Percentiles rank a stretch among this genome's conserved stretches.
These are phyloP conservation scores for Orbilia ellipsospora DNA, from an alignment of 2,329 filamentous ascomycete genomes.

Conservation along the genomic window DNA sequence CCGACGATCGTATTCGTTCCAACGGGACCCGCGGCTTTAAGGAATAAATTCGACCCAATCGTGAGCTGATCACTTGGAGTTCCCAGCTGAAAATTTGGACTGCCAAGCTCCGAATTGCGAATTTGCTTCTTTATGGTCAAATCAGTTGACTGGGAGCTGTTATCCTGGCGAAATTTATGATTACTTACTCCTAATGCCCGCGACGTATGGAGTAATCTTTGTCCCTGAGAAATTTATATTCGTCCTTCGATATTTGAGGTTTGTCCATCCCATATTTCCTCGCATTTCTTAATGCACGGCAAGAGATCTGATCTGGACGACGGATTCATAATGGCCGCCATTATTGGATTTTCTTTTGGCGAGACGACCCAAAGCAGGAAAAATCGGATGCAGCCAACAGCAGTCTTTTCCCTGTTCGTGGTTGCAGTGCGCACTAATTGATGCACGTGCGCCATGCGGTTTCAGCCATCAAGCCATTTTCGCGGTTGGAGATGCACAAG, in stretches of 20 bases:
- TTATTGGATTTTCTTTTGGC: slow-evolving; percentile 50
- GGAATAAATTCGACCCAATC: slow-evolving; percentile 16
- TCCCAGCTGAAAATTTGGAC: slow-evolving; percentile 33
- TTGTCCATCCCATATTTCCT: background rate
- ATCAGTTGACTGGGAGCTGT: slow-evolving; percentile 36
- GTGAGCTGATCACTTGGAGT: slow-evolving; percentile 30
- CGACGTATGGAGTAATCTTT: slow-evolving; percentile 21
- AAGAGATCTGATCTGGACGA: slow-evolving; percentile 52
- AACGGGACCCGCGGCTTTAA: slow-evolving; percentile 47
- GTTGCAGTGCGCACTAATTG: slow-evolving; percentile 33
- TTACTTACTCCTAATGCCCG: slow-evolving; percentile 21
- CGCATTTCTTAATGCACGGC: background rate
- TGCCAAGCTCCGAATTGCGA: slow-evolving; percentile 55
- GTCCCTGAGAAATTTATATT: slow-evolving; percentile 4
- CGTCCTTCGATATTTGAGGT: background rate
- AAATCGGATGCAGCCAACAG: slow-evolving; percentile 33
- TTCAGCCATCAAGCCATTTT: slow-evolving; percentile 54
- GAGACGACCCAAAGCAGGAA: slow-evolving; percentile 26
- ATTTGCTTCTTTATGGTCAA: slow-evolving; percentile 34
- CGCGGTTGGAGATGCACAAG: background rate
- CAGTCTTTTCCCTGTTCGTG: slow-evolving; percentile 27
- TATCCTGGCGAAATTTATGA: slow-evolving; percentile 22
- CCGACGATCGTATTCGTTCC: slow-evolving; percentile 36
- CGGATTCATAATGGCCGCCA: slow-evolving; percentile 37
- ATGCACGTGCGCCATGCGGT: slow-evolving; percentile 54